Conservation (phyloP, 768 basidiomycete genomes). For the Rhodotorula sphaerocarpa region DNA sequence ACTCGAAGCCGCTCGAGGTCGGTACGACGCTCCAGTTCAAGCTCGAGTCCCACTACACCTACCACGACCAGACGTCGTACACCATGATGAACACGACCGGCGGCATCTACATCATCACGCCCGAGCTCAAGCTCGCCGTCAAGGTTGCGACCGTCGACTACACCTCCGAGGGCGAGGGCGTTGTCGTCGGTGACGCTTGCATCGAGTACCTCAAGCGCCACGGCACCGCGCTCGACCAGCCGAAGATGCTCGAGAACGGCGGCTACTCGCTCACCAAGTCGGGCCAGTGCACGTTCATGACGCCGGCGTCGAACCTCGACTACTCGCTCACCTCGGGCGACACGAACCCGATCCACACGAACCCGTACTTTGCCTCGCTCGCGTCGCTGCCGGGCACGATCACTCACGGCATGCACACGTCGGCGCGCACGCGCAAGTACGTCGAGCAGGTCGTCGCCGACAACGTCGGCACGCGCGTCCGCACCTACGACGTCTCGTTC, state of each 20-base stretch:
- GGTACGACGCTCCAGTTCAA: slow-evolving; percentile 86
- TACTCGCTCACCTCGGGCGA: slow-evolving; percentile 95
- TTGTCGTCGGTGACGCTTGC: slow-evolving; percentile 79
- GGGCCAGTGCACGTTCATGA: slow-evolving; percentile 59
- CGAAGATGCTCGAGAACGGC: slow-evolving; percentile 68
- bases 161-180: slow-evolving; percentile 36
- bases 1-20: slow-evolving; percentile 62
- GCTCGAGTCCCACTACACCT: slow-evolving; percentile 71
- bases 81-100: slow-evolving; percentile 72
- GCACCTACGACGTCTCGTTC: slow-evolving; percentile 85
- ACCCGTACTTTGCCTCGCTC: slow-evolving; percentile 94
- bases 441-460: slow-evolving; percentile 90
- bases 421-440: slow-evolving; percentile 83
- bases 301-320: slow-evolving; percentile 86
- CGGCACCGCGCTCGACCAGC: slow-evolving; percentile 67
- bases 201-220: slow-evolving; percentile 86
- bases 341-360: slow-evolving; percentile 97
- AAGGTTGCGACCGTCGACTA: slow-evolving; percentile 38
- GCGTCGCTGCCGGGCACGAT: slow-evolving; percentile 91
- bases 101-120: slow-evolving; percentile 55
- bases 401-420: slow-evolving; percentile 95
- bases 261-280: slow-evolving; percentile 73
- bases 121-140: slow-evolving; percentile 49
- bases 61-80: slow-evolving; percentile 82
- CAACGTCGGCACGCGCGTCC: slow-evolving; percentile 81